A percentile compares a stretch with the other conserved stretches of the same genome.
phyloP scores from a whole-genome alignment of 495 filamentous ascomycete species.

The Trichoderma reesei region DNA sequence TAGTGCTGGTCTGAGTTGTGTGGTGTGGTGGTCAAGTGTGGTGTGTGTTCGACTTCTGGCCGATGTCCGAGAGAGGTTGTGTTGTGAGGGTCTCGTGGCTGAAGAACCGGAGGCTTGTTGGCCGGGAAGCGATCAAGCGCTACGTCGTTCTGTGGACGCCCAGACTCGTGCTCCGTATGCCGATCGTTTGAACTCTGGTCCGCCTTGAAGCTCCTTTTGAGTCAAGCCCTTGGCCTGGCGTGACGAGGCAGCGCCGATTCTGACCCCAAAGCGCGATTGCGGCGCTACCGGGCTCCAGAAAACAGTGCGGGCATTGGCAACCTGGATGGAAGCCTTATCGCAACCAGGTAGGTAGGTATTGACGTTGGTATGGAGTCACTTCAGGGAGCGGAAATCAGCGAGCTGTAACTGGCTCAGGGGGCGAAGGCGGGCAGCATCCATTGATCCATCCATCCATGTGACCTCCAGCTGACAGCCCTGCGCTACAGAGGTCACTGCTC shows the following conservation, averaged over 20 bases:
- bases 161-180: too few relatives aligned
- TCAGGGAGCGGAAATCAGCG: neutral
- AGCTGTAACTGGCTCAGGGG: neutral
- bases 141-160: too few relatives aligned
- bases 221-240: neutral
- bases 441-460: neutral
- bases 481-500: neutral
- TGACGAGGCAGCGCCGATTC: neutral
- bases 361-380: too few relatives aligned
- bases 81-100: constrained; percentile 1
- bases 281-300: neutral
- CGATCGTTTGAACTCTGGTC: too few relatives aligned
- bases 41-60: too few relatives aligned
- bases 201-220: too few relatives aligned
- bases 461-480: constrained; percentile 7
- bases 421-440: too few relatives aligned
- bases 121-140: too few relatives aligned
- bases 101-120: too few relatives aligned
- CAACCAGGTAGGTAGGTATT: too few relatives aligned
- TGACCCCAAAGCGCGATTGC: neutral
- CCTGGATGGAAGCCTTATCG: too few relatives aligned
- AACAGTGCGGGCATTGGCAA: neutral
- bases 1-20: neutral
- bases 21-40: neutral
- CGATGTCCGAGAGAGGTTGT: too few relatives aligned